Evolutionary conservation across 2,329 filamentous ascomycete genomes (phyloP).

Genomic region (Xylaria sp.): DNA sequence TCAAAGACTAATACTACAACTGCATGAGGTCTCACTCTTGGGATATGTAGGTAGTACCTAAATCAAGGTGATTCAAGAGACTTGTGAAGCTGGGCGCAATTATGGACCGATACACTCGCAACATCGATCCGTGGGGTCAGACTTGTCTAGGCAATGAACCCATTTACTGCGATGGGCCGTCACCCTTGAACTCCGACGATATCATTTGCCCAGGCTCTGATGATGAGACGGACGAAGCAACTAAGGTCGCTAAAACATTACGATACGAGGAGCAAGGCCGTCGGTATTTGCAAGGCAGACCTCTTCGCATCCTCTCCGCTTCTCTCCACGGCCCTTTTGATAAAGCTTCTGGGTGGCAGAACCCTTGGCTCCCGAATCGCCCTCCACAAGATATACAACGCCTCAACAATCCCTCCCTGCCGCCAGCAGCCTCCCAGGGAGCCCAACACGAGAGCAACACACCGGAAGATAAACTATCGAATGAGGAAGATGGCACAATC

Average conservation of each 20-base stretch:
- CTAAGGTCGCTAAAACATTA: slow-evolving; percentile 60
- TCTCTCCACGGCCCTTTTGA: slow-evolving; percentile 71
- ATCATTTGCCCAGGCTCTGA: slow-evolving; percentile 67
- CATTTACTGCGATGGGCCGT: slow-evolving; percentile 59
- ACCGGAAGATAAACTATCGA: slow-evolving; percentile 20
- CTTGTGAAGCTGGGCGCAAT: slow-evolving; percentile 17
- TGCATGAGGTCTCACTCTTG: neutral
- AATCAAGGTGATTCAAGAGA: slow-evolving; percentile 14
- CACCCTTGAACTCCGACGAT: slow-evolving; percentile 53
- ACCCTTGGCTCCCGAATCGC: slow-evolving; percentile 59
- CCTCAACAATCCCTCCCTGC: slow-evolving; percentile 10
- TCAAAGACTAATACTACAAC: neutral
- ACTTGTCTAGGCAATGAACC: slow-evolving; percentile 50
- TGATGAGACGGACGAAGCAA: slow-evolving; percentile 61
- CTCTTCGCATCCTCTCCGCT: slow-evolving; percentile 69
- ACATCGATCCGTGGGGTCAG: slow-evolving; percentile 39
- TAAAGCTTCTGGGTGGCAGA: slow-evolving; percentile 59
- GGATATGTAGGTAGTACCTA: slow-evolving; percentile 21
- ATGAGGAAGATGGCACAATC: slow-evolving; percentile 21
- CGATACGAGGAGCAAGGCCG: slow-evolving; percentile 69
- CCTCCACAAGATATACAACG: slow-evolving; percentile 18
- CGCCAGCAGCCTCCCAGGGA: slow-evolving; percentile 22
- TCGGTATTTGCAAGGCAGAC: slow-evolving; percentile 66
- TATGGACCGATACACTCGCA: slow-evolving; percentile 39
- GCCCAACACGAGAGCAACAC: slow-evolving; percentile 25